Conservation (phyloP, 1,139 yeast genomes). For the Magnusiomyces tetraspermus region DNA sequence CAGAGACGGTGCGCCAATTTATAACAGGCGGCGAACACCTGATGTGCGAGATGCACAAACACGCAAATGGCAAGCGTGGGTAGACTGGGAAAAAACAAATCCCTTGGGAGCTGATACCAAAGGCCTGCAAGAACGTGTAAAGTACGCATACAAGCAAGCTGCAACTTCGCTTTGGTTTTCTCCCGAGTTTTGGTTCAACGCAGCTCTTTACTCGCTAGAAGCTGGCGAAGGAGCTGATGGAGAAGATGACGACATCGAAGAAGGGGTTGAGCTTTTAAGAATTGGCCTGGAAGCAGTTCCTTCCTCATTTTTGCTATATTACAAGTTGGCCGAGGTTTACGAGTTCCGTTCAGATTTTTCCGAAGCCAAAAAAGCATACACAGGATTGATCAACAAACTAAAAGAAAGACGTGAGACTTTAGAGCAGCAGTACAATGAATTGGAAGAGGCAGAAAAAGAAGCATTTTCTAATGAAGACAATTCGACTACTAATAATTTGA, state of each 20-base stretch:
- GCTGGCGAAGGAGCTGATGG: slow-evolving; percentile 12
- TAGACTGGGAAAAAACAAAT: slow-evolving; percentile 68
- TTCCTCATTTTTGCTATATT: slow-evolving; percentile 54
- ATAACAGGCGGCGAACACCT: slow-evolving; percentile 29
- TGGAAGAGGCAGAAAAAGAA: slow-evolving; percentile 15
- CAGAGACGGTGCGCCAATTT: slow-evolving; percentile 35
- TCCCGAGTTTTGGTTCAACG: slow-evolving; percentile 84
- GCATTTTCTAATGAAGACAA: not conserved
- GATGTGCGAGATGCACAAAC: slow-evolving; percentile 19
- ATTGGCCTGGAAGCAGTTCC: slow-evolving; percentile 63
- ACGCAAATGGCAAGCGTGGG: slow-evolving; percentile 60
- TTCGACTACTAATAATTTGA: slow-evolving; percentile 9
- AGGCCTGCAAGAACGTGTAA: slow-evolving; percentile 43
- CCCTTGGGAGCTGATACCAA: slow-evolving; percentile 41
- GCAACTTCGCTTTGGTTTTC: slow-evolving; percentile 55
- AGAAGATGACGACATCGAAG: slow-evolving; percentile 23
- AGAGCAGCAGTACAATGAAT: slow-evolving; percentile 15
- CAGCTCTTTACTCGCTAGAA: slow-evolving; percentile 34
- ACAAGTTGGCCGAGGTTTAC: slow-evolving; percentile 58
- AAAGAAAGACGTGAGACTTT: slow-evolving; percentile 22
- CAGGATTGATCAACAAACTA: slow-evolving; percentile 38
- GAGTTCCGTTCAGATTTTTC: slow-evolving; percentile 50
- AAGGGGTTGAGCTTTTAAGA: slow-evolving; percentile 37
- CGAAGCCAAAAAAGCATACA: slow-evolving; percentile 46
- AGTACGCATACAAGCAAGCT: slow-evolving; percentile 66